Conservation (phyloP, 148 eudicot genomes). For the Diospyros lotus region DNA sequence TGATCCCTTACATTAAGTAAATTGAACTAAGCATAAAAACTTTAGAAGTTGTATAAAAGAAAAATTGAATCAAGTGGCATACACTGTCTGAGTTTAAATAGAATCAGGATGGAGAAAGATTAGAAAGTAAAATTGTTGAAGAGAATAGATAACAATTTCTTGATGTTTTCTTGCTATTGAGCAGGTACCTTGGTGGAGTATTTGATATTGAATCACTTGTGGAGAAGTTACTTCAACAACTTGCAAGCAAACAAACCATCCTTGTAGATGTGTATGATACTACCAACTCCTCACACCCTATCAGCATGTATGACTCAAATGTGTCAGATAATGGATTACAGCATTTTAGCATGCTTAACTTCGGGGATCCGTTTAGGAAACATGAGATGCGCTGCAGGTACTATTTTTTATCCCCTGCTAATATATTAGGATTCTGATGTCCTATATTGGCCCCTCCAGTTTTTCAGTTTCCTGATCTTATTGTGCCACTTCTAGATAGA, state of each 20-base stretch:
- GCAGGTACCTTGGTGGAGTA: constrained; percentile 93
- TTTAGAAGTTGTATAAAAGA: not conserved
- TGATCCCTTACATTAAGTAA: not conserved
- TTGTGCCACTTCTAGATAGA: no score
- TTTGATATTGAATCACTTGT: constrained; percentile 94
- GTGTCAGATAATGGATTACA: no score
- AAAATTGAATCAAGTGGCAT: not conserved
- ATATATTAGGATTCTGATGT: no score
- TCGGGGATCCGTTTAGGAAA: no score
- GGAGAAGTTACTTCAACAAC: constrained; percentile 95
- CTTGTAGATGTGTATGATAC: constrained; percentile 84
- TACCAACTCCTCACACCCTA: no score
- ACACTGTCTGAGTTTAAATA: not conserved
- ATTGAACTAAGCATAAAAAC: not conserved
- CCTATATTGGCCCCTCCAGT: no score
- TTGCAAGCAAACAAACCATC: constrained; percentile 91
- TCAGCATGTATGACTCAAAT: no score
- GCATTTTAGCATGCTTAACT: no score
- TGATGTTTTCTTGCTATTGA: constrained; percentile 12
- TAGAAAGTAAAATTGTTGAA: not conserved
- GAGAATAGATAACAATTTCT: not conserved
- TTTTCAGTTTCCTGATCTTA: no score
- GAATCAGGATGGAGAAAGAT: not conserved
- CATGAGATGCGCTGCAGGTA: no score
- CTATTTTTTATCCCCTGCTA: no score